Percentiles rank a stretch among this genome's conserved stretches.
Conservation (phyloP, 2,329 filamentous ascomycete species). For the Clarireedia monteithiana region DNA sequence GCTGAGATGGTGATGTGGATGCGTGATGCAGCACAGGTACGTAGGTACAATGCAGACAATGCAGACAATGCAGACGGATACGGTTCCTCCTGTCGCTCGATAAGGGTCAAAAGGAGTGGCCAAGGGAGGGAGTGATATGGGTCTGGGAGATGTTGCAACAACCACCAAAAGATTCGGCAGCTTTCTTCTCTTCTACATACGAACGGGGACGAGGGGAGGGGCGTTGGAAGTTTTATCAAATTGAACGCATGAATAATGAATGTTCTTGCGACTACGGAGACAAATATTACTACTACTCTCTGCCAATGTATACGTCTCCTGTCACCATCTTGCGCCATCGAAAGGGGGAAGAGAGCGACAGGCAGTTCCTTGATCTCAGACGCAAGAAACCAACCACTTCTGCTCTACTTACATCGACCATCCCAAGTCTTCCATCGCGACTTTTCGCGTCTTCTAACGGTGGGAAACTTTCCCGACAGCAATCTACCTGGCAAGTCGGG, state of each 20-base stretch:
- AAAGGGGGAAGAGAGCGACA: not conserved
- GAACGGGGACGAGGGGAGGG: not conserved
- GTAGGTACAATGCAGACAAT: too few relatives aligned
- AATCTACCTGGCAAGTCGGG: not conserved
- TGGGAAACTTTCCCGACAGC: not conserved
- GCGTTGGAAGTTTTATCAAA: not conserved
- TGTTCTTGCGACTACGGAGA: not conserved
- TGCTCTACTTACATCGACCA: not conserved
- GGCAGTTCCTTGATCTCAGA: conserved; percentile 1
- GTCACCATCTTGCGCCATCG: not conserved
- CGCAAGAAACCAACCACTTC: not conserved
- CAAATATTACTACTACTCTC: not conserved
- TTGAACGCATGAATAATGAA: not conserved
- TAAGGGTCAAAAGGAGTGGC: too few relatives aligned
- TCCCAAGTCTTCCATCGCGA: not conserved
- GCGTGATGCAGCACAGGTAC: too few relatives aligned
- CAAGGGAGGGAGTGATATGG: not conserved
- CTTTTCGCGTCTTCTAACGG: not conserved
- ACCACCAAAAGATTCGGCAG: not conserved
- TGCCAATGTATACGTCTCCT: not conserved
- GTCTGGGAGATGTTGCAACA: not conserved
- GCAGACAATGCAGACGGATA: too few relatives aligned
- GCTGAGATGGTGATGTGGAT: too few relatives aligned
- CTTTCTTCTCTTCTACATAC: not conserved
- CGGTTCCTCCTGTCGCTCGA: too few relatives aligned